These are phyloP conservation scores for Candida berthetii DNA, from an alignment of 805 yeast species.

Conservation along the genomic window DNA sequence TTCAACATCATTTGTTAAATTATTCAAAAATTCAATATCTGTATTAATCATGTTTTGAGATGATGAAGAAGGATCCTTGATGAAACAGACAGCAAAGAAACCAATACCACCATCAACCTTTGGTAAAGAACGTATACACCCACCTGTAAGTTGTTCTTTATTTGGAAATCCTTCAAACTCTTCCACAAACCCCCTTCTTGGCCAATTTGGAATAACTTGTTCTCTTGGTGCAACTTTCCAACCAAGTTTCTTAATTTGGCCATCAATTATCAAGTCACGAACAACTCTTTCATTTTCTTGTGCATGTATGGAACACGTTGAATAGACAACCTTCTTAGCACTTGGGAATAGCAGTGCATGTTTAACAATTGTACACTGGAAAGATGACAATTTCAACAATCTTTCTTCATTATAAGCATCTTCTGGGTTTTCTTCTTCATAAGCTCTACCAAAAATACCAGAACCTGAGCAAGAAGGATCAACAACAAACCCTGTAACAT, in stretches of 20 bases:
- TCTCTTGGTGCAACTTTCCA: slow-evolving; percentile 66
- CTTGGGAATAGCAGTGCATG: slow-evolving; percentile 83
- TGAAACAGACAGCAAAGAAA: slow-evolving; percentile 91
- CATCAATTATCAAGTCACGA: slow-evolving; percentile 63
- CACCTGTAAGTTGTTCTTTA: slow-evolving; percentile 62
- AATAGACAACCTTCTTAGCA: slow-evolving; percentile 77
- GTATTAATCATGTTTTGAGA: too few relatives aligned
- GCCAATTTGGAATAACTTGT: slow-evolving; percentile 79
- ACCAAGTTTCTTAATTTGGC: slow-evolving; percentile 55
- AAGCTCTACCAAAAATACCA: slow-evolving; percentile 79
- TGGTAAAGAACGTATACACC: slow-evolving; percentile 83
- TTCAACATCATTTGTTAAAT: slow-evolving; percentile 1
- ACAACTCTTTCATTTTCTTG: slow-evolving; percentile 95
- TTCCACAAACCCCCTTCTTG: slow-evolving; percentile 69
- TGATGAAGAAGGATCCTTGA: slow-evolving; percentile 30
- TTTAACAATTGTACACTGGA: slow-evolving; percentile 81
- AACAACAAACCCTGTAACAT: slow-evolving; percentile 76
- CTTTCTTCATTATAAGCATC: slow-evolving; percentile 39
- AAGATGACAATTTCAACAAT: slow-evolving; percentile 68
- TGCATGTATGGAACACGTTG: slow-evolving; percentile 93
- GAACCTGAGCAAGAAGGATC: slow-evolving; percentile 99
- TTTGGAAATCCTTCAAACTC: slow-evolving; percentile 53
- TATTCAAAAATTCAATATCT: too few relatives aligned
- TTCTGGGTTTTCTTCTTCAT: slow-evolving; percentile 42
- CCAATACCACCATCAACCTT: slow-evolving; percentile 98